Conservation (phyloP, 352 stramenopile species). For the Blastocystis sp. region DNA sequence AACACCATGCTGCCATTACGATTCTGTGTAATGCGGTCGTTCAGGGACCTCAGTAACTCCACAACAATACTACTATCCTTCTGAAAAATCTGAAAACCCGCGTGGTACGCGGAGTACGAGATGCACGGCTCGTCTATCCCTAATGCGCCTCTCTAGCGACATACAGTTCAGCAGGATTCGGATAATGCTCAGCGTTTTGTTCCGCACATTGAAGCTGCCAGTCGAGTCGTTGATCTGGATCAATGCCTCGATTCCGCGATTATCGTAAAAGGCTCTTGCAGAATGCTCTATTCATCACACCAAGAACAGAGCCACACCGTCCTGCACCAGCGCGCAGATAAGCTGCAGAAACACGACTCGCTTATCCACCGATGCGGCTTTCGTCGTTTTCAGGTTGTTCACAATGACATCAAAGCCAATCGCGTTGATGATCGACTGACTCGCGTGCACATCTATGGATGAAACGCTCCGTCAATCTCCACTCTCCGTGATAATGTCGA, state of each 20-base stretch:
- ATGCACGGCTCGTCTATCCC: background rate
- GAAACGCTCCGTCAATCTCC: background rate
- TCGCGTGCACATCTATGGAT: constrained; percentile 15
- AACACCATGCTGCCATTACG: background rate
- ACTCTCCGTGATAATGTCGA: constrained; percentile 23
- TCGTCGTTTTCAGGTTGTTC: constrained; percentile 58
- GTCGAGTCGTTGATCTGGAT: constrained; percentile 51
- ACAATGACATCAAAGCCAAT: constrained; percentile 27
- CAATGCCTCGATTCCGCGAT: constrained; percentile 45
- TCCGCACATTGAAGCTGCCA: constrained; percentile 51
- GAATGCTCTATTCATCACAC: constrained; percentile 24
- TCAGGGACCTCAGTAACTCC: constrained; percentile 20
- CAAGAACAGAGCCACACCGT: background rate
- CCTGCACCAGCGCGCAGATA: constrained; percentile 14
- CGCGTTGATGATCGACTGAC: background rate
- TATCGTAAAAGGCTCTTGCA: constrained; percentile 28
- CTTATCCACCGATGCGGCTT: constrained; percentile 17
- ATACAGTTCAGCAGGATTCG: background rate
- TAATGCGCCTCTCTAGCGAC: background rate
- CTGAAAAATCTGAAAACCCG: constrained; percentile 54
- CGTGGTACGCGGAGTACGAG: constrained; percentile 40
- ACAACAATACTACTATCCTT: constrained; percentile 18
- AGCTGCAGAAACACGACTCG: constrained; percentile 48
- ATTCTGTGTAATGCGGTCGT: background rate
- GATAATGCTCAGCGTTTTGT: constrained; percentile 37